Conservation (phyloP, 352 stramenopile species). For the Globisporangium lucens region DNA sequence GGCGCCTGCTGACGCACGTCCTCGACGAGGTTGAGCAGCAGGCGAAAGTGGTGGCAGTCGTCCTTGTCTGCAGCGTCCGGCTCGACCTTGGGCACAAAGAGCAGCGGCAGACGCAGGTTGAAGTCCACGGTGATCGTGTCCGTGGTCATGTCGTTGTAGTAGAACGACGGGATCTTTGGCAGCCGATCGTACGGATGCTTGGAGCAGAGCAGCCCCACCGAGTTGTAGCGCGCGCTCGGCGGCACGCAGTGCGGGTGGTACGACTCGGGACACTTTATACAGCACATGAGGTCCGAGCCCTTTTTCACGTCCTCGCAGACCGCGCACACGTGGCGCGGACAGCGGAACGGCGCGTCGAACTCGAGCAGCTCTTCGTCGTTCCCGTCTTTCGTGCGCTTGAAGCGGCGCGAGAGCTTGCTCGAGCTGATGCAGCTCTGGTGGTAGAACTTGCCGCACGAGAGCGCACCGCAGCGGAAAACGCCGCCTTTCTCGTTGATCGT, state of each 20-base stretch:
- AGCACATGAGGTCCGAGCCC: slow-evolving; percentile 81
- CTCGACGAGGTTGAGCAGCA: slow-evolving; percentile 64
- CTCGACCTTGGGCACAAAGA: slow-evolving; percentile 75
- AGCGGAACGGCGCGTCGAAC: slow-evolving; percentile 82
- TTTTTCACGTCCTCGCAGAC: slow-evolving; percentile 80
- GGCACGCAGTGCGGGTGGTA: slow-evolving; percentile 94
- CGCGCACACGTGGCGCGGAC: slow-evolving; percentile 83
- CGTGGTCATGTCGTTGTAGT: slow-evolving; percentile 54
- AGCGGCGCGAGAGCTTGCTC: slow-evolving; percentile 56
- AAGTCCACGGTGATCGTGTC: slow-evolving; percentile 77
- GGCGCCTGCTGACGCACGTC: slow-evolving; percentile 72
- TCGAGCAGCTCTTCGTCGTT: slow-evolving; percentile 49
- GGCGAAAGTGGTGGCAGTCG: slow-evolving; percentile 80
- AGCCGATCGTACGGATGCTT: slow-evolving; percentile 80
- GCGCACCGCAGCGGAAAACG: slow-evolving; percentile 70
- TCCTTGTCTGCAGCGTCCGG: slow-evolving; percentile 40
- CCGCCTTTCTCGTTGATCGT: slow-evolving; percentile 83
- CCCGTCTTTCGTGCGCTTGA: slow-evolving; percentile 25
- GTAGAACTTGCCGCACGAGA: slow-evolving; percentile 81
- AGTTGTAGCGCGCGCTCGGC: slow-evolving; percentile 90
- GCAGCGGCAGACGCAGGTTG: slow-evolving; percentile 66
- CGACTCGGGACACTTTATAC: slow-evolving; percentile 89
- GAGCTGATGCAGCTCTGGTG: slow-evolving; percentile 74
- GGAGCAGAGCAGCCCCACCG: slow-evolving; percentile 89
- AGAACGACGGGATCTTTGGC: slow-evolving; percentile 71